These are phyloP conservation scores for Pedinophyceae sp. DNA, from an alignment of 139 green algal species.

Conservation along the genomic window DNA sequence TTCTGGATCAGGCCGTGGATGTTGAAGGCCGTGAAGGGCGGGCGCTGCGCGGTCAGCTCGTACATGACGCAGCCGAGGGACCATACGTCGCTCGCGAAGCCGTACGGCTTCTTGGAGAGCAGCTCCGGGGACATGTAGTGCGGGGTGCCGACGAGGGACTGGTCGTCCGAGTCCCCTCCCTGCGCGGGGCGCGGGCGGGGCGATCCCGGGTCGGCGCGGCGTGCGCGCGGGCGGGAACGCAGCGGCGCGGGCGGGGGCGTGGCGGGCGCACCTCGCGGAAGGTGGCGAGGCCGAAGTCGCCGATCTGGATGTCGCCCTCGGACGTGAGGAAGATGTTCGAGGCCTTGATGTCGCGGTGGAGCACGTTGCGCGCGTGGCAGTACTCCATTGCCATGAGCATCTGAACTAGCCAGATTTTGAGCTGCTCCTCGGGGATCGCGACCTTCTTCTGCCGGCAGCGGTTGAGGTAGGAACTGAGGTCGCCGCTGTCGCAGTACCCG, in stretches of 20 bases:
- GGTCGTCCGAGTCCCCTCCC: slow-evolving; percentile 4
- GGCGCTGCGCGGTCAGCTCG: slow-evolving; percentile 32
- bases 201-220: no score
- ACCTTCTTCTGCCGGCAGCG: slow-evolving; percentile 14
- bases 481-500: slow-evolving; percentile 39
- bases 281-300: slow-evolving; percentile 45
- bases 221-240: no score
- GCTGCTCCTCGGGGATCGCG: slow-evolving; percentile 22
- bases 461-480: slow-evolving; percentile 19
- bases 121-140: slow-evolving; percentile 56
- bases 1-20: slow-evolving; percentile 13
- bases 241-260: background rate
- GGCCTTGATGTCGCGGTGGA: slow-evolving; percentile 38
- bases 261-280: slow-evolving; percentile 7
- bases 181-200: background rate
- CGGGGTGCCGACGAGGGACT: slow-evolving; percentile 24
- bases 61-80: slow-evolving; percentile 42
- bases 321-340: slow-evolving; percentile 36
- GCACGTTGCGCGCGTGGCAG: slow-evolving; percentile 24
- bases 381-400: slow-evolving; percentile 40
- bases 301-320: slow-evolving; percentile 15
- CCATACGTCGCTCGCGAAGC: slow-evolving; percentile 38
- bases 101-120: slow-evolving; percentile 30
- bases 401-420: slow-evolving; percentile 37
- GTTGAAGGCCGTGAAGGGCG: slow-evolving; percentile 49